These are phyloP conservation scores for Pseudonitzschia delicatissima DNA, from an alignment of 108 stramenopile species.

Conservation along the genomic window DNA sequence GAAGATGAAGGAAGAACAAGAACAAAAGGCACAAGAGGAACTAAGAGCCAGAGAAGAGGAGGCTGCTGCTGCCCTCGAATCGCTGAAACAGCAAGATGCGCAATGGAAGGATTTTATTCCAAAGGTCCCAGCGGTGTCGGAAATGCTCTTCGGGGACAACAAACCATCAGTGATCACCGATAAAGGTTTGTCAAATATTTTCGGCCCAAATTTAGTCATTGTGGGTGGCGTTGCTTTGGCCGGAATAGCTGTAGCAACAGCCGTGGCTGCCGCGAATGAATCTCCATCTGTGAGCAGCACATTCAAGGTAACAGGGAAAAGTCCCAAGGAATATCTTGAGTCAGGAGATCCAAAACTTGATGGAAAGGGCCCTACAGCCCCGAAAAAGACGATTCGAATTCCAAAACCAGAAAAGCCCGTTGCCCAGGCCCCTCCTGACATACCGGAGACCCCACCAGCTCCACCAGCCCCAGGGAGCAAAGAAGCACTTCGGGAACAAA, in stretches of 20 bases:
- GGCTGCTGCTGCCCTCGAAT: slow-evolving; percentile 2
- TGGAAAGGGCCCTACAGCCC: background rate
- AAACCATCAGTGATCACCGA: slow-evolving; percentile 9
- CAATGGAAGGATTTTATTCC: slow-evolving; percentile 3
- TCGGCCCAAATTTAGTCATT: background rate
- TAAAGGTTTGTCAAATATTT: slow-evolving; percentile 10
- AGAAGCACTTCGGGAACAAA: slow-evolving; percentile 4
- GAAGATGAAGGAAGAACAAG: background rate
- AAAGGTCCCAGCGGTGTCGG: slow-evolving; percentile 12
- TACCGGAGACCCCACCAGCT: background rate
- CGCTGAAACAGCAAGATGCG: slow-evolving; percentile 1
- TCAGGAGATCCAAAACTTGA: background rate
- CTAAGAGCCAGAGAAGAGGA: background rate
- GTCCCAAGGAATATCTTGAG: slow-evolving; percentile 5
- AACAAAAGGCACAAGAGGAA: slow-evolving; percentile 3
- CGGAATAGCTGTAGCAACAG: slow-evolving; percentile 8
- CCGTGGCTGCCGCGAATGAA: slow-evolving; percentile 8
- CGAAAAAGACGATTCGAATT: slow-evolving; percentile 1
- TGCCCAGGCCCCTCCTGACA: background rate
- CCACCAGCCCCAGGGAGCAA: background rate
- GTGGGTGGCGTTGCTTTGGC: slow-evolving; percentile 15
- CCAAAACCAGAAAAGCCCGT: background rate
- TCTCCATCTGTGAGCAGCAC: slow-evolving; percentile 9
- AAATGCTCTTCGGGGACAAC: background rate
- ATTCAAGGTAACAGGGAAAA: slow-evolving; percentile 16